Percentiles rank a stretch among this genome's conserved stretches.
Evolutionary conservation across 83 land plant species (phyloP).

Genomic region (Picea mariana): DNA sequence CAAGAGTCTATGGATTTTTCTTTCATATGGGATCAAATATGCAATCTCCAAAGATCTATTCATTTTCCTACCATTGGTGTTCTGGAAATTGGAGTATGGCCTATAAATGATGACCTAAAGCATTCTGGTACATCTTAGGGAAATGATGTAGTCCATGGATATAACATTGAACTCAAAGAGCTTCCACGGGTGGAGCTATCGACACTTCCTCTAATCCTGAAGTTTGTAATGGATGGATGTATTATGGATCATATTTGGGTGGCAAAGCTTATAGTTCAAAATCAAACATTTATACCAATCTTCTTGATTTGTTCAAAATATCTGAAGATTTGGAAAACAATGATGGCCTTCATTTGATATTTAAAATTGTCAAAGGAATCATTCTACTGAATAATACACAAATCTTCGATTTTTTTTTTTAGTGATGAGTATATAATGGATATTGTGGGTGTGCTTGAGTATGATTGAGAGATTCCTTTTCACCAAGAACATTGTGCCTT

Average conservation of each 20-base stretch:
- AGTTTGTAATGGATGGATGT: too few relatives aligned
- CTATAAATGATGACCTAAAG: background rate
- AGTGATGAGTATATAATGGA: too few relatives aligned
- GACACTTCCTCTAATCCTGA: too few relatives aligned
- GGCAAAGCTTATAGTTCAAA: slow-evolving; percentile 23
- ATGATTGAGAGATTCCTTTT: slow-evolving; percentile 78
- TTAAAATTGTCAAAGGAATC: slow-evolving; percentile 80
- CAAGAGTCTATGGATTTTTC: background rate
- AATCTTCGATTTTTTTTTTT: too few relatives aligned
- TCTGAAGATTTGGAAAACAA: slow-evolving; percentile 84
- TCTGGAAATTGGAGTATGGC: background rate
- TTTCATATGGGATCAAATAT: background rate
- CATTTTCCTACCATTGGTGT: background rate
- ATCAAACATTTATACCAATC: slow-evolving; percentile 75
- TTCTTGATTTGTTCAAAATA: slow-evolving; percentile 72
- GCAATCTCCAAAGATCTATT: background rate
- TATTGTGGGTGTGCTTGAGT: too few relatives aligned
- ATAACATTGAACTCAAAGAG: too few relatives aligned
- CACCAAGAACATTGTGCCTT: slow-evolving; percentile 73
- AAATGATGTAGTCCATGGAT: too few relatives aligned
- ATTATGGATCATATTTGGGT: too few relatives aligned
- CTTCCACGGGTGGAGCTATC: too few relatives aligned
- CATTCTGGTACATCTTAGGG: too few relatives aligned
- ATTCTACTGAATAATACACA: background rate
- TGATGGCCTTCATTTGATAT: slow-evolving; percentile 86